Conservation (phyloP, 2,329 filamentous ascomycete genomes). For the Amauroascus niger region DNA sequence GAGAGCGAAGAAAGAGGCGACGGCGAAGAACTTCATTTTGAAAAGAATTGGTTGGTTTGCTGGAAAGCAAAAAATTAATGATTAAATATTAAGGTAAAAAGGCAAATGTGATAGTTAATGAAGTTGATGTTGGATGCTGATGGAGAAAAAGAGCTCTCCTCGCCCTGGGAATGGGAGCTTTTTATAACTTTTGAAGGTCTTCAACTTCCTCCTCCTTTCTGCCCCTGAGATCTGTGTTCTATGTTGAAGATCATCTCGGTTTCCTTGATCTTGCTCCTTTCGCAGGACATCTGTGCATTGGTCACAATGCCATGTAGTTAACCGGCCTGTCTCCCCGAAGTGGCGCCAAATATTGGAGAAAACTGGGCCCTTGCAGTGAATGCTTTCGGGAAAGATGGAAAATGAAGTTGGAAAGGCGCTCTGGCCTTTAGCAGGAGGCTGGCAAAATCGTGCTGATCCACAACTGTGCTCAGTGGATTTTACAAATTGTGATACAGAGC, state of each 20-base stretch:
- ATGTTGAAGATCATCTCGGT: not conserved
- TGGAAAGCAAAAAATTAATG: slow-evolving; percentile 8
- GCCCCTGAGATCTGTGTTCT: slow-evolving; percentile 3
- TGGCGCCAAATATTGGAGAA: slow-evolving; percentile 8
- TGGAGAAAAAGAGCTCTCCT: slow-evolving; percentile 8
- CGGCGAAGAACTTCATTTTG: slow-evolving; percentile 26
- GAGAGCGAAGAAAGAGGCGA: slow-evolving; percentile 34
- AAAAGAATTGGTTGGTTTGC: slow-evolving; percentile 4
- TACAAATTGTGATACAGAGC: not conserved
- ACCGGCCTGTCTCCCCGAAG: not conserved
- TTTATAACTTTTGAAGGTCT: slow-evolving; percentile 5
- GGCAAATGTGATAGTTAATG: slow-evolving; percentile 5
- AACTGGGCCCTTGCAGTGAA: slow-evolving; percentile 1
- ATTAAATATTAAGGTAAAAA: slow-evolving; percentile 16
- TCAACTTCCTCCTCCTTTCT: not conserved
- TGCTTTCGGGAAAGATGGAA: not conserved
- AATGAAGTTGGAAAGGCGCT: not conserved
- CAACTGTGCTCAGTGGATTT: not conserved
- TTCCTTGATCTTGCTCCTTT: not conserved
- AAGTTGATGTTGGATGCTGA: slow-evolving; percentile 16
- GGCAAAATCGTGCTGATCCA: slow-evolving; percentile 2
- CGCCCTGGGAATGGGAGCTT: not conserved
- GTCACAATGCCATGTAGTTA: slow-evolving; percentile 2
- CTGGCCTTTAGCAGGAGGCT: not conserved
- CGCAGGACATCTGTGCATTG: not conserved